Conservation (phyloP, 352 stramenopile species). For the Aphanomyces astaci region DNA sequence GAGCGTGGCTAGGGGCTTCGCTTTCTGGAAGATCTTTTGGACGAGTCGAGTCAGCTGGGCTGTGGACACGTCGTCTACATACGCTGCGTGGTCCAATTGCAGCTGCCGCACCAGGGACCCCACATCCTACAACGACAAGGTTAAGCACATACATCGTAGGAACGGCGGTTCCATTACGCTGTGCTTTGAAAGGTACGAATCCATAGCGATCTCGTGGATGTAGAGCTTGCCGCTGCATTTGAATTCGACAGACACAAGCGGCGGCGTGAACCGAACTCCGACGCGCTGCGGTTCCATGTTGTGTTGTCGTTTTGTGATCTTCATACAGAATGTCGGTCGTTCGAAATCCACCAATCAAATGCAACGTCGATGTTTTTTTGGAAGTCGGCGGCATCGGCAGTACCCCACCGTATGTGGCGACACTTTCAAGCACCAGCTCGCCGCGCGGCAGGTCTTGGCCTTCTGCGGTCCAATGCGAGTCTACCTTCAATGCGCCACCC, state of each 20-base stretch:
- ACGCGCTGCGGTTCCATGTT: conserved; percentile 3
- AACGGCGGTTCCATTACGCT: neutral
- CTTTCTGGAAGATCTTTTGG: neutral
- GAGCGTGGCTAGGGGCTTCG: conserved; percentile 22
- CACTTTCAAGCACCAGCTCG: neutral
- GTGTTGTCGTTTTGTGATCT: neutral
- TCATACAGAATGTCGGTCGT: neutral
- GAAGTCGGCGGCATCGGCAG: too few species aligned
- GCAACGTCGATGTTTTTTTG: neutral
- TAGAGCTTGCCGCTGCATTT: neutral
- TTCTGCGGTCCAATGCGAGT: neutral
- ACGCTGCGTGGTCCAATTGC: neutral
- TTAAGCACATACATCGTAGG: neutral
- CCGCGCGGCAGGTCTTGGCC: neutral
- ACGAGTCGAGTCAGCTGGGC: conserved; percentile 1
- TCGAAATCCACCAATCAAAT: neutral
- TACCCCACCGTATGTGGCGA: too few species aligned
- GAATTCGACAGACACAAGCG: conserved; percentile 11
- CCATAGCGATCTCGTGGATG: conserved; percentile 2
- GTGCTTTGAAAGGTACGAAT: neutral
- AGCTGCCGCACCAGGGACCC: neutral
- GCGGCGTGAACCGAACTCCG: neutral
- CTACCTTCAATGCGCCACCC: neutral
- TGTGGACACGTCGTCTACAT: neutral
- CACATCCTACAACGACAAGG: neutral